These are phyloP conservation scores for Pinus albicaulis DNA, from an alignment of 75 land plant genomes.

Conservation along the genomic window DNA sequence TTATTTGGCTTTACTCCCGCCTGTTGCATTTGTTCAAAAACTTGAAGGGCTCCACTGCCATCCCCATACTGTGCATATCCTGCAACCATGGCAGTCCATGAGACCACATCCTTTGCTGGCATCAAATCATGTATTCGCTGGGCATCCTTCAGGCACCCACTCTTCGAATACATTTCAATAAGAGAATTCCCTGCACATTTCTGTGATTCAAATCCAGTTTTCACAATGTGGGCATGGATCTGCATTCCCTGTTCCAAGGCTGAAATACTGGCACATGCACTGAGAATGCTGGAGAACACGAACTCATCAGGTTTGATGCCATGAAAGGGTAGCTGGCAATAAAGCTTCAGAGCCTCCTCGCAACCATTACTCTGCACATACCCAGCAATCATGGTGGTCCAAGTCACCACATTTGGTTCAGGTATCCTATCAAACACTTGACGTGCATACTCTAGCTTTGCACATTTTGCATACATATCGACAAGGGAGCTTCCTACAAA, in stretches of 20 bases:
- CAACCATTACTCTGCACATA: constrained; percentile 35
- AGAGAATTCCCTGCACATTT: constrained; percentile 59
- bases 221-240: constrained; percentile 48
- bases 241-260: constrained; percentile 48
- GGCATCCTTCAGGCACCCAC: constrained; percentile 57
- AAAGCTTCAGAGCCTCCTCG: constrained; percentile 54
- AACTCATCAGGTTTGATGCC: constrained; percentile 60
- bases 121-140: constrained; percentile 39
- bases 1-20: constrained; percentile 42
- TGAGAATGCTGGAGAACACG: constrained; percentile 55
- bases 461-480: constrained; percentile 77
- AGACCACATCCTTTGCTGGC: constrained; percentile 42
- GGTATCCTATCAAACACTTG: constrained; percentile 65
- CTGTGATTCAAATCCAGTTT: constrained; percentile 42
- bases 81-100: constrained; percentile 71
- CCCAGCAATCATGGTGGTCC: constrained; percentile 81
- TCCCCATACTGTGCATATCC: constrained; percentile 64
- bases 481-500: constrained; percentile 58
- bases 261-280: constrained; percentile 49
- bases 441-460: constrained; percentile 42
- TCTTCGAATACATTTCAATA: constrained; percentile 66
- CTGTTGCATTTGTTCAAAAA: constrained; percentile 47
- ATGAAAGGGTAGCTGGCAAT: constrained; percentile 27
- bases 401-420: constrained; percentile 60
- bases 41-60: constrained; percentile 25